Evolutionary conservation across 2,329 filamentous ascomycete species (phyloP), one percentile per base, ranked within the genome.

Genomic region (Raffaelea ambrosiae): DNA sequence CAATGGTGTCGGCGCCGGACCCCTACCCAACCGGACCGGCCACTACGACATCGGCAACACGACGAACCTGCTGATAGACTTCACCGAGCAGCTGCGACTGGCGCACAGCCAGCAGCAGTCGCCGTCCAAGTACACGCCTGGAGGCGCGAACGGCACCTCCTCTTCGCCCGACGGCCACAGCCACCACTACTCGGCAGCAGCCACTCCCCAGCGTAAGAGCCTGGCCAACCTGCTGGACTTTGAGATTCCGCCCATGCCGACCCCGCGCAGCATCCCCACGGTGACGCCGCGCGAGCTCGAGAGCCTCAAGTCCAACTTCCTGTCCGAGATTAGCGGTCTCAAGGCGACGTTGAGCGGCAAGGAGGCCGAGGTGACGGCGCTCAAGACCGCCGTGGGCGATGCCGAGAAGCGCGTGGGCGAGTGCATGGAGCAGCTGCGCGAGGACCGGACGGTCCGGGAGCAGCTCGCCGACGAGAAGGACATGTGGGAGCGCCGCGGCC

Each of bases 281-380:
- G 85, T 97, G 56, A 95, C 90, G 2, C 87, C 93, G 2, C 82
- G 93, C 31, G 93, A 98, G 67, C 73, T 97, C 3, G 93, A 98
- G 62, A 87, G 86, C 14, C 74, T 97, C 51, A 97, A 97, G 64
- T 96, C 90, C 0, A 79, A 78, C 21, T 94, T 95, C 58, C 75
- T 94, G 45, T 95, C 90, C 0, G 88, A 97, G 62, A 95, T 98
- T 51, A 95, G 88, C 53, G 88, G 86, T n/a, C 77, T 98, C 18
- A 93, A 88, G 60, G 93, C 93, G 3, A 91, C 88, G 10, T 73
- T 98, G 10, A 90, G 84, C 58, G 93, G 93, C 43, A 94, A 93
- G 59, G 91, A 97, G 62, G 91, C 91, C 5, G 90, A 97, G 63
- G 88, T 93, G 33, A 75, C 83, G 44, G 91, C 86, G 31, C 76